Evolutionary conservation across 805 yeast species (phyloP), one percentile per base, ranked within the genome.

Genomic region (Pachysolen tannophilus): DNA sequence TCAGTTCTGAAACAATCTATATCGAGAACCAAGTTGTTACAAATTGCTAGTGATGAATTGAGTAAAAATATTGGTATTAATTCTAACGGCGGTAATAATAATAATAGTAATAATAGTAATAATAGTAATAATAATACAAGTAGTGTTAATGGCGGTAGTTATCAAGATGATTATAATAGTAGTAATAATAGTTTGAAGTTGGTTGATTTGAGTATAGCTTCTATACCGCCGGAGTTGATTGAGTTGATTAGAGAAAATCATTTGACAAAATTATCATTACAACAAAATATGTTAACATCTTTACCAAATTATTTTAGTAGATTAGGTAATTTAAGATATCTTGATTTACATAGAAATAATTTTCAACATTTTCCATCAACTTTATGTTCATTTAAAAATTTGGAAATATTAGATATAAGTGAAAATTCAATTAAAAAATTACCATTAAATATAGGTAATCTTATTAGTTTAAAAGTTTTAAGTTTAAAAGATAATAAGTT

Each of bases 371-470:
- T 83, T 30, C 87, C 94, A 0, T 52, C 46, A 2, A 53, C 64
- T 6, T 46, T 73, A 39, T 39, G 46, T 14, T 48, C 49, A 3
- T 61, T 69, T 27, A 46, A 48, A 9, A 60, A 63, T 6, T 56
- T 83, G 36, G 88, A 80, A 46, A 75, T 77, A 34, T 54, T 83
- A 28, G 90, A 83, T 53, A 52, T 82, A 15, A 75, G 86, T 15
- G 55, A 61, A 25, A 83, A 83, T 50, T 53, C 51, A 18, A 55
- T 83, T 20, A 49, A 53, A n/a, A 43, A 47, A 3, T 53, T 83
- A 11, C 80, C 84, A 1, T 40, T 51, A 3, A 63, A 62, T 2
- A 40, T 72, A 15, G 50, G 58, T 0, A 44, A 48, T 9, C 57
- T 82, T 43, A 55, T 56, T 17, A 59, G 61, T 39, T 58, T 80